These are phyloP conservation scores for Meyerozyma sp. DNA, from an alignment of 1,139 yeast genomes.

Conservation along the genomic window DNA sequence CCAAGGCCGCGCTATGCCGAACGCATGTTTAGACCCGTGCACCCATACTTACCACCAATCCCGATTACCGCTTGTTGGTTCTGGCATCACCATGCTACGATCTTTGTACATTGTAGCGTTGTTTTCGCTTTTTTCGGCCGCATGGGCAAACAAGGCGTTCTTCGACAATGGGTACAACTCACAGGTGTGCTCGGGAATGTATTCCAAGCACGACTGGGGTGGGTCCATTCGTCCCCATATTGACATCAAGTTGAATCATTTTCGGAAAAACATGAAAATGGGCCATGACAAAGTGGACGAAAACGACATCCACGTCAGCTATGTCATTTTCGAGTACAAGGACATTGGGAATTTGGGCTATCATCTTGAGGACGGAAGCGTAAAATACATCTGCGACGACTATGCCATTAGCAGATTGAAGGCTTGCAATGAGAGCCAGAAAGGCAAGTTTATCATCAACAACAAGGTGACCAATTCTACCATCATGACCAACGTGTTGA, in stretches of 20 bases:
- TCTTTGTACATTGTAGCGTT: background rate
- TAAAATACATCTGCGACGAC: conserved; percentile 71
- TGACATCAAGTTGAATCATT: conserved; percentile 38
- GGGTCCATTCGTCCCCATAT: conserved; percentile 68
- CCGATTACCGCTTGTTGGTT: background rate
- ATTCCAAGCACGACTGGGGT: conserved; percentile 82
- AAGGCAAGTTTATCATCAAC: conserved; percentile 58
- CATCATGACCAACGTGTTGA: conserved; percentile 52
- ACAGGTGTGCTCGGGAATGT: conserved; percentile 87
- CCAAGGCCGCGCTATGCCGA: background rate
- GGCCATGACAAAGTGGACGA: conserved; percentile 15
- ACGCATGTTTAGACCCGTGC: background rate
- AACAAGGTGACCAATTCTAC: conserved; percentile 43
- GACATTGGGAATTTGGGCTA: conserved; percentile 71
- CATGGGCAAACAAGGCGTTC: conserved; percentile 41
- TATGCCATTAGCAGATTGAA: conserved; percentile 48
- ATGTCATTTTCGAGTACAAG: conserved; percentile 77
- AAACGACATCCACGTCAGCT: conserved; percentile 46
- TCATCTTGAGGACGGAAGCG: conserved; percentile 22
- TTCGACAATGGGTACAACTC: conserved; percentile 42
- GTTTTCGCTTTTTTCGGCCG: background rate
- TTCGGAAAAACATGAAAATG: conserved; percentile 23
- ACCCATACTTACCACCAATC: background rate
- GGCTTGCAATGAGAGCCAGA: conserved; percentile 49
- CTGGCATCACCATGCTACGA: background rate